Evolutionary conservation across 129 eudicot genomes (phyloP).

Genomic region (Chrysanthemum makinoi): DNA sequence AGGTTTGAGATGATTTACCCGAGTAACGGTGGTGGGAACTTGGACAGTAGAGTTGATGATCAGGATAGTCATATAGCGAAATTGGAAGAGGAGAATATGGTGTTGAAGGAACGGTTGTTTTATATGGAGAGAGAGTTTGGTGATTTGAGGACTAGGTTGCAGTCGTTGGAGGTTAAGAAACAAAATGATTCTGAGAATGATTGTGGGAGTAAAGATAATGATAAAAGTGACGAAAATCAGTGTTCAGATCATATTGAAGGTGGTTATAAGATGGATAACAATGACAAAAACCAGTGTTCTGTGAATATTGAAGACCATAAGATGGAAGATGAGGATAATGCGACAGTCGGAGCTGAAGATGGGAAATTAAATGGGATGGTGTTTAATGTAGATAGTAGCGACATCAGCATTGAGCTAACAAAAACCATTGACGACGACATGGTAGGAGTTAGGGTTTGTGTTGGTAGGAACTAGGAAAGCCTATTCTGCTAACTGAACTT

Average conservation of each 20-base stretch:
- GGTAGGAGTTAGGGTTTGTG: not conserved
- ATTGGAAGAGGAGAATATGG: constrained; percentile 75
- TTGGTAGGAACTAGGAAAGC: not conserved
- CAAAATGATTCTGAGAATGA: constrained; percentile 62
- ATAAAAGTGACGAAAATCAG: constrained; percentile 29
- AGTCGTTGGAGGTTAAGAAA: constrained; percentile 54
- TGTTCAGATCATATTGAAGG: constrained; percentile 13
- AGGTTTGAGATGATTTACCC: constrained; percentile 89
- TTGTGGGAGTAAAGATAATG: constrained; percentile 41
- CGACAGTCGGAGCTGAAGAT: constrained; percentile 1
- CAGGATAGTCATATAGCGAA: constrained; percentile 81
- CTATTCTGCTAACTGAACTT: constrained; percentile 2
- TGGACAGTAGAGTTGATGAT: constrained; percentile 91
- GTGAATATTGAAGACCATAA: not conserved
- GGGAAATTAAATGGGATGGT: not conserved
- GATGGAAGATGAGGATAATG: constrained; percentile 1
- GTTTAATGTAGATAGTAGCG: not conserved
- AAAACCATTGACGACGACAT: no score
- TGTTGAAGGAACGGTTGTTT: constrained; percentile 71
- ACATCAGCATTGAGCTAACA: not conserved
- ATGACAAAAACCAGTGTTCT: not conserved
- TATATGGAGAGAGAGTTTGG: constrained; percentile 83
- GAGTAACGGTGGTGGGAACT: constrained; percentile 39
- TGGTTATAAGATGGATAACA: not conserved
- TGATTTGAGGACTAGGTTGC: constrained; percentile 67